A percentile compares a stretch with the other conserved stretches of the same genome.
Evolutionary conservation across 345 rosid genomes (phyloP).

Genomic region (Camelina hispida): DNA sequence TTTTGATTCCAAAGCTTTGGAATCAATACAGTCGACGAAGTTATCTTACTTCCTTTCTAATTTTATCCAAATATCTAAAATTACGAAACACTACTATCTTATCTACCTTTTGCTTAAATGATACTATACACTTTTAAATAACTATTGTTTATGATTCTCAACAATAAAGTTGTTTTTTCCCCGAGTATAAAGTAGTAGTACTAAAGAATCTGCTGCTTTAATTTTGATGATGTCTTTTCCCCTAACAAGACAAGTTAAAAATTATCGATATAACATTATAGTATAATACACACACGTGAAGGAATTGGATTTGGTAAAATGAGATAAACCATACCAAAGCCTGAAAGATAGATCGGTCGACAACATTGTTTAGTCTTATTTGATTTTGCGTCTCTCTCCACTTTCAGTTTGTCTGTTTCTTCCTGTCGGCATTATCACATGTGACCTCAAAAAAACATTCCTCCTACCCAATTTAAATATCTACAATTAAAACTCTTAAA

Average conservation of each 20-base stretch:
- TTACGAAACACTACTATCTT: background rate
- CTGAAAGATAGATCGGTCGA: constrained; percentile 1
- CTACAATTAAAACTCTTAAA: background rate
- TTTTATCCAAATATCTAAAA: no score
- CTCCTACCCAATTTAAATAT: background rate
- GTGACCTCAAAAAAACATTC: constrained; percentile 40
- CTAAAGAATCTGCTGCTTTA: constrained; percentile 10
- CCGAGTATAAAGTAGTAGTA: background rate
- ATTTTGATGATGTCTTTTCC: background rate
- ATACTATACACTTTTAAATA: background rate
- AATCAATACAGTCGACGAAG: constrained; percentile 3
- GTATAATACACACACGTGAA: constrained; percentile 35
- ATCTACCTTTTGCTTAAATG: background rate
- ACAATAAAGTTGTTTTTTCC: no score
- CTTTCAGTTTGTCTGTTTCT: constrained; percentile 29
- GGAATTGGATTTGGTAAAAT: constrained; percentile 17
- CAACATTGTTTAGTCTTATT: constrained; percentile 7
- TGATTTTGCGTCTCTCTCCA: background rate
- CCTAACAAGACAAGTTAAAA: constrained; percentile 25
- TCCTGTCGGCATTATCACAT: constrained; percentile 30
- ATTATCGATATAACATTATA: constrained; percentile 16
- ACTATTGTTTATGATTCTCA: background rate
- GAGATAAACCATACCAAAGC: constrained; percentile 31
- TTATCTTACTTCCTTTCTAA: no score
- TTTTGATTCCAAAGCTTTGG: background rate